Base-by-base conservation (phyloP, 371 early-diverging fungal species). In the Rhizopus arrhizus region DNA sequence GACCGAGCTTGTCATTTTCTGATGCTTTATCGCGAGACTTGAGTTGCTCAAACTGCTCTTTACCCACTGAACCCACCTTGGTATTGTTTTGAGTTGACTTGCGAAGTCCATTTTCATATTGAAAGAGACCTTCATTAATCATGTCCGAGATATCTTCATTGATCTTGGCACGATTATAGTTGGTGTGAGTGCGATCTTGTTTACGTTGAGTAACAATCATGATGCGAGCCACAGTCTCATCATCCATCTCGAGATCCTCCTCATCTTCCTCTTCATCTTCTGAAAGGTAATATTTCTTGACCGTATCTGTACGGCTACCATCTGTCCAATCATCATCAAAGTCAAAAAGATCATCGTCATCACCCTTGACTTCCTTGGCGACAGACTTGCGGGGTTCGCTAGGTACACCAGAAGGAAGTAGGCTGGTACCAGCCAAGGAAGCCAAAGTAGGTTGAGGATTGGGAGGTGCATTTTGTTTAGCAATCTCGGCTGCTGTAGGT, bases 61-160 rank as follows among this genome's bases (percentile, higher is more conserved):
- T 78, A 16, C 82, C 82, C 40, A 91, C 79, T 16, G 87, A 86
- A 45, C 83, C 86, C 16, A 92, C 84, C 76, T 91, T 91, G 64
- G 73, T 67, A 66, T 70, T 78, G 9, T 72, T 73, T 47, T 52
- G 55, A 10, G 57, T 61, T 40, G 42, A 28, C 28, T 42, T 51
- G 42, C 82, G 85, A 49, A 93, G 76, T 46, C 91, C 91, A 38
- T 77, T 70, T 64, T 97, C 95, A 63, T 96, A 97, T 62, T 91
- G 85, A 70, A 91, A 90, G 34, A 97, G 80, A 4, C 96, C 97
- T 70, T 97, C 96, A 70, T 91, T 97, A 77, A 97, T 97, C 77
- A 95, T 93, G 33, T 95, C 93, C 35, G 86, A 82, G 55, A 95
- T 84, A 35, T 97, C 97, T 52, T 90, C 91, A 59, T 91, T 89